phyloP scores from a whole-genome alignment of 1,284 basidiomycete species.

The Schizophyllum amplum region DNA sequence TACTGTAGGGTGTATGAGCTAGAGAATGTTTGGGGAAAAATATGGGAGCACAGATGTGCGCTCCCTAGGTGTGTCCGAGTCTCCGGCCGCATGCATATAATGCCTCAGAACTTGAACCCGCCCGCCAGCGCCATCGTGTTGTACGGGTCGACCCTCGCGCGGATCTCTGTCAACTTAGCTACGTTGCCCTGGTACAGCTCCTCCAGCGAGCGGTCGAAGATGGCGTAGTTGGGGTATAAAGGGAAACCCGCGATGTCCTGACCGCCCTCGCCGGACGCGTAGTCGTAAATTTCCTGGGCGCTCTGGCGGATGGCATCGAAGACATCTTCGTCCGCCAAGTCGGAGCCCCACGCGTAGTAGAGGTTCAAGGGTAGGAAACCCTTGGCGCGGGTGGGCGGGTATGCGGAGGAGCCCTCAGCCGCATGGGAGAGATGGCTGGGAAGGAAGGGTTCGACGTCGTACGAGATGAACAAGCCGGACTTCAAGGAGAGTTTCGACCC shows the following conservation, averaged over 20 bases:
- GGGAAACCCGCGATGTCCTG: constrained; percentile 1
- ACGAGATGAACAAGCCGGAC: constrained; percentile 21
- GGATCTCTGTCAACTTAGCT: constrained; percentile 2
- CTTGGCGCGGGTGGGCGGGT: constrained; percentile 3
- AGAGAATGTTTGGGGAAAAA: too few relatives aligned
- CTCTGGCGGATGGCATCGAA: constrained; percentile 3
- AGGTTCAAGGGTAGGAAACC: constrained; percentile 6
- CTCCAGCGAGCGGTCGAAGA: constrained; percentile 2
- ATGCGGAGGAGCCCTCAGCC: constrained; percentile 4
- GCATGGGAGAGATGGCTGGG: background rate
- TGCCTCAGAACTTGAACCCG: constrained; percentile 10
- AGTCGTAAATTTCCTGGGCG: constrained; percentile 3
- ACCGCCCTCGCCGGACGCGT: constrained; percentile 2
- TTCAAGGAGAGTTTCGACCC: constrained; percentile 21
- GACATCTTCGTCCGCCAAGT: background rate
- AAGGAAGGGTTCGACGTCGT: constrained; percentile 7
- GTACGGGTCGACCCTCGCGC: constrained; percentile 1
- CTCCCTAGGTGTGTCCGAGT: too few relatives aligned
- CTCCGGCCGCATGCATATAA: too few relatives aligned
- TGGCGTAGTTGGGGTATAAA: constrained; percentile 10
- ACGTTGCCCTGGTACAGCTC: constrained; percentile 5
- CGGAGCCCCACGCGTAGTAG: constrained; percentile 2
- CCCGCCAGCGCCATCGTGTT: constrained; percentile 6
- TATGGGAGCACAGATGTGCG: too few relatives aligned
- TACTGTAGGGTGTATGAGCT: too few relatives aligned